phyloP scores from a whole-genome alignment of 2,329 filamentous ascomycete species.

The Calonectria honghensis region DNA sequence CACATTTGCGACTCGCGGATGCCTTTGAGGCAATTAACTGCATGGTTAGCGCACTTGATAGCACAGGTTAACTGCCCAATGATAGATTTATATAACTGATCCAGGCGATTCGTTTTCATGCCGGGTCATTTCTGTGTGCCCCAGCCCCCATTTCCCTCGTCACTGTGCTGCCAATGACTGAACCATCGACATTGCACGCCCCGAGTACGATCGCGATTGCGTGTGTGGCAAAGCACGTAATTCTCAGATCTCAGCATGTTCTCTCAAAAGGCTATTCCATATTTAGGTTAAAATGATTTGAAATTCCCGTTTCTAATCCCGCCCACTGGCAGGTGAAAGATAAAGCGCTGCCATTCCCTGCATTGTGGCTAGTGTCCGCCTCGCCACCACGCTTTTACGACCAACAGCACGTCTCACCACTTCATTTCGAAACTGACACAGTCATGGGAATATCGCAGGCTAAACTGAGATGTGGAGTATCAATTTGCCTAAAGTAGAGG shows the following conservation, averaged over 20 bases:
- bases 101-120: neutral
- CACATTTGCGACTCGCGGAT: neutral
- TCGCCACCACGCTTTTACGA: neutral
- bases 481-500: neutral
- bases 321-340: neutral
- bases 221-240: neutral
- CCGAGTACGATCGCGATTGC: neutral
- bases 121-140: neutral
- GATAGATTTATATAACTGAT: neutral
- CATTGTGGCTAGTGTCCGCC: neutral
- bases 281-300: neutral
- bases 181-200: neutral
- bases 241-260: neutral
- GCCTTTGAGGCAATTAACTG: neutral
- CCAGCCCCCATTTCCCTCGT: neutral
- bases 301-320: neutral
- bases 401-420: neutral
- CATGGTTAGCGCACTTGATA: neutral
- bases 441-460: neutral
- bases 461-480: rapidly evolving
- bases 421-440: neutral
- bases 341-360: neutral
- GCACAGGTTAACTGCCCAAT: neutral
- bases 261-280: neutral
- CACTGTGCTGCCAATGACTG: neutral